phyloP scores from a whole-genome alignment of 495 filamentous ascomycete species.

The Neurospora sp. region DNA sequence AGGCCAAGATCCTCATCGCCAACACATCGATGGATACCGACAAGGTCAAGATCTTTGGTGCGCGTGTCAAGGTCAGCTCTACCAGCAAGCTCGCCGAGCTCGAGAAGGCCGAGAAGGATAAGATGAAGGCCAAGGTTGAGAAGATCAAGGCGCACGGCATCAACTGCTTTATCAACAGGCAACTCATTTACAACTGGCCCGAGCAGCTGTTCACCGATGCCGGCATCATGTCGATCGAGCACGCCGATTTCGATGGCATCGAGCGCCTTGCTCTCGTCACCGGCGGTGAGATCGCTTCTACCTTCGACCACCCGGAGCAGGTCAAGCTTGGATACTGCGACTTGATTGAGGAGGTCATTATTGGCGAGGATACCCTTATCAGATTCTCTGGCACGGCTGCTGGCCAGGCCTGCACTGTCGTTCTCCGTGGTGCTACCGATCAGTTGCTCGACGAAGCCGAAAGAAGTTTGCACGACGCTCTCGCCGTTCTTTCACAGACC shows the following conservation, averaged over 20 bases:
- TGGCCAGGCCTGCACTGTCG: conserved; percentile 91
- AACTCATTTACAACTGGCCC: conserved; percentile 99
- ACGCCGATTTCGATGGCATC: conserved; percentile 97
- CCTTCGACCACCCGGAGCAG: conserved; percentile 94
- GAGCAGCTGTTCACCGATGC: conserved; percentile 97
- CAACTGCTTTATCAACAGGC: conserved; percentile 99
- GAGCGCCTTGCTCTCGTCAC: conserved; percentile 92
- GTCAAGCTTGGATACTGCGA: conserved; percentile 95
- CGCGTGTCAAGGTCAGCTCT: conserved; percentile 86
- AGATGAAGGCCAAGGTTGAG: conserved; percentile 99
- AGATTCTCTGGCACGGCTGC: conserved; percentile 94
- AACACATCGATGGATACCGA: conserved; percentile 99
- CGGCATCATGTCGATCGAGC: conserved; percentile 96
- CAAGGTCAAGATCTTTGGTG: conserved; percentile 99
- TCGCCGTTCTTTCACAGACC: conserved; percentile 94
- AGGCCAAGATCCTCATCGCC: conserved; percentile 93
- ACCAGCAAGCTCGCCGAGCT: conserved; percentile 94
- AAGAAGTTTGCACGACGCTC: conserved; percentile 88
- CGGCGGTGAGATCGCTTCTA: conserved; percentile 92
- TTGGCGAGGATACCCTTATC: conserved; percentile 94
- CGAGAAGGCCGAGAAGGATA: conserved; percentile 94
- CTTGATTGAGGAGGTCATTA: conserved; percentile 93
- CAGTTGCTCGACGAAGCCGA: conserved; percentile 96
- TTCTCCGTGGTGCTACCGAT: conserved; percentile 90
- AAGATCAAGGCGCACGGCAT: conserved; percentile 98